Evolutionary conservation across 768 basidiomycete genomes (phyloP), one percentile per base, ranked within the genome.

Genomic region (Trichaptum fuscoviolaceum): DNA sequence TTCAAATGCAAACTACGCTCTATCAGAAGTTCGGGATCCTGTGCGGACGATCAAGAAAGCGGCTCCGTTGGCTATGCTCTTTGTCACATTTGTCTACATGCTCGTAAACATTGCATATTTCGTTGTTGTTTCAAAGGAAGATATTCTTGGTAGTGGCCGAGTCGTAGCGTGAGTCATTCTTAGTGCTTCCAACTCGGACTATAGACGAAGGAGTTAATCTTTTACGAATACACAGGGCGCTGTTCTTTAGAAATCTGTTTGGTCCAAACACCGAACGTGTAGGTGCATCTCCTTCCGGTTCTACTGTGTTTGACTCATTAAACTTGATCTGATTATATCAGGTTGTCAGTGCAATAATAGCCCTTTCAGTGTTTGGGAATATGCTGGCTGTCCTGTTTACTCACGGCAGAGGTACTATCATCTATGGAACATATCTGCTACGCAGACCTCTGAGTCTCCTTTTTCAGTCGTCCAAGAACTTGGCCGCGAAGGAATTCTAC

Each of bases 241-340:
- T 91, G 35, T 92, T 90, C 76, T 92, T 93, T 72, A 81, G 90
- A 62, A 89, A 89, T 74, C 73, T 93, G 7, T 92, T 85, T 73
- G 91, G 90, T 0, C 78, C 82, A 0, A 75, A 80, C 0, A 85
- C 86, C 0, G 89, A 89, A 70, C 81, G 80, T 71, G 89, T 89
- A 62, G 18, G 78, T 67, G 0, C 1, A 5, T 7, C 36, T n/a
- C 62, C 1, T 12, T 25, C 20, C 24, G 35, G 15, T 58, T 36
- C 27, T 62, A 36, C 15, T 25, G 18, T 23, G 24, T 52, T 5
- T 52, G 42, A 52, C 5, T 52, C 5, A 12, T 67, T 34, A 23
- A 58, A 57, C 30, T 73, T 20, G 24, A 62, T 68, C 27, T 9
- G 8, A 52, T 30, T 30, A 30, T 30, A 30, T 2, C 61, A 91